Base-by-base conservation (phyloP, 2,329 filamentous ascomycete species). In the Venturia nashicola region DNA sequence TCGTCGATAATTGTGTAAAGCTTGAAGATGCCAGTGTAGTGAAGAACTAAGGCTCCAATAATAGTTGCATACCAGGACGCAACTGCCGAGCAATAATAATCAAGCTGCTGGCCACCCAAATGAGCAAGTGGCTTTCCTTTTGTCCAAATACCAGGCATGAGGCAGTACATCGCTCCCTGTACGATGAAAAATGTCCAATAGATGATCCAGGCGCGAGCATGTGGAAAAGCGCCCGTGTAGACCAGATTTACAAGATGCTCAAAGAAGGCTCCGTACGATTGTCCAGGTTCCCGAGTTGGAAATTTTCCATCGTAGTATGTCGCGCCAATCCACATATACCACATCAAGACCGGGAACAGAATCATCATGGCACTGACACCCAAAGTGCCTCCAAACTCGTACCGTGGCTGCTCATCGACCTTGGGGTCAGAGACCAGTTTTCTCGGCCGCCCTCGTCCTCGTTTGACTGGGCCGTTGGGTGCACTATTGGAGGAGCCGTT, bases 271-370 rank as follows among this genome's bases (percentile, higher is more conserved):
- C 72, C 68, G 73, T 84, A 84, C 69, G 81, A 86, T 79, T 96
- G 82, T 51, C 83, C 88, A 54, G 83, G 73, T 2, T 78, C 77
- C 1, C 85, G 89, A 54, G 79, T 77, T 18, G 94, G 94, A 61
- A 95, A 80, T 67, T 89, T 86, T 69, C 93, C 93, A 72, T 91
- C 80, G 77, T 97, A 99, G 78, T 93, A 96, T 61, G 87, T 92
- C 42, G 93, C 89, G 61, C 94, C 94, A 75, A 96, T 87, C 92
- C 92, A 97, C 92, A 99, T 96, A 79, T 97, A 97, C 83, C 90
- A 97, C 93, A 97, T 97, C 70, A 99, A 83, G 44, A 87, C 67
- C n/a, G 94, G 94, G 76, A 97, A 99, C 57, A 88, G 85, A 67
- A 91, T 82, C 91, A 97, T 97, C 84, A 97, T 91, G 68, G 83